Conservation (phyloP, 2,329 filamentous ascomycete species). For the Colletotrichum phormii region DNA sequence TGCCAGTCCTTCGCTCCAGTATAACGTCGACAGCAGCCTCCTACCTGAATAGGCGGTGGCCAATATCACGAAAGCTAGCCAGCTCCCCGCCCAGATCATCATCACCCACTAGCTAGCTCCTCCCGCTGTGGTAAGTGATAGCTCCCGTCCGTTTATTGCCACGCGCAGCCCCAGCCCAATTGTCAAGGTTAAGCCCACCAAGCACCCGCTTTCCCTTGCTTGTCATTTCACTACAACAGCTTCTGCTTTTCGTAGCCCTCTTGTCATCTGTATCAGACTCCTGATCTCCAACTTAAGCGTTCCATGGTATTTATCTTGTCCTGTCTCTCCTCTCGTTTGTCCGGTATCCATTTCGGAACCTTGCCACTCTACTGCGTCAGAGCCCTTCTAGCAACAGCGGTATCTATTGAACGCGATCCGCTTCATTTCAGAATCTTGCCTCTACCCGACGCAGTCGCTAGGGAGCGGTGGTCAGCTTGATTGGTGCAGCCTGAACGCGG, state of each 20-base stretch:
- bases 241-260: not conserved
- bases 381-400: not conserved
- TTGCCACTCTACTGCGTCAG: slow-evolving; percentile 22
- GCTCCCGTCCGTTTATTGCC: slow-evolving; percentile 13
- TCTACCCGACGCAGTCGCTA: slow-evolving; percentile 1
- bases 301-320: not conserved
- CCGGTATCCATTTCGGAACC: slow-evolving; percentile 4
- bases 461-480: not conserved
- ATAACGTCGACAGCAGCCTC: not conserved
- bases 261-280: not conserved
- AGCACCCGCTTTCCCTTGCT: not conserved
- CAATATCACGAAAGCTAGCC: slow-evolving; percentile 8
- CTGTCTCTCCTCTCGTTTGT: not conserved
- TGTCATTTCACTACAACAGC: not conserved
- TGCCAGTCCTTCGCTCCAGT: not conserved
- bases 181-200: not conserved
- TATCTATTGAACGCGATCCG: not conserved
- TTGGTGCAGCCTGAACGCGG: slow-evolving; percentile 16
- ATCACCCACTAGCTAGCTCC: slow-evolving; percentile 29
- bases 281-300: not conserved
- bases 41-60: not conserved
- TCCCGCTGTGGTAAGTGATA: slow-evolving; percentile 21
- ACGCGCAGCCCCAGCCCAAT: not conserved
- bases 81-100: slow-evolving; percentile 22
- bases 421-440: not conserved